A percentile compares a stretch with the other conserved stretches of the same genome.
These are phyloP conservation scores for Lodderomyces parapsilosis DNA, from an alignment of 1,139 yeast genomes.

Conservation along the genomic window DNA sequence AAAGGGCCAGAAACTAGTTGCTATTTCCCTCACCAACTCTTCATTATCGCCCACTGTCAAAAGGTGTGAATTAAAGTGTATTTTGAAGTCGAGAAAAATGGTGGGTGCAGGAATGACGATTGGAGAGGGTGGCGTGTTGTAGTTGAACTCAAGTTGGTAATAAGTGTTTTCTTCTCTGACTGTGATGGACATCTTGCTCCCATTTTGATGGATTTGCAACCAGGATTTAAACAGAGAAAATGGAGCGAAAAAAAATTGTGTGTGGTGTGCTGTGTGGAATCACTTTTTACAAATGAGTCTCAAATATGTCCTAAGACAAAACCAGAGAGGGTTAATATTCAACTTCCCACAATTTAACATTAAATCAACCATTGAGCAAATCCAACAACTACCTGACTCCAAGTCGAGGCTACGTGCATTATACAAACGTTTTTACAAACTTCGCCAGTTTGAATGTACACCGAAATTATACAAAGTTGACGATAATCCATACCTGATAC, in stretches of 20 bases:
- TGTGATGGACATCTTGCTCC: conserved; percentile 10
- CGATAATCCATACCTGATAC: conserved; percentile 11
- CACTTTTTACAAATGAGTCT: conserved; percentile 1
- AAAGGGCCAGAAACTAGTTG: conserved; percentile 10
- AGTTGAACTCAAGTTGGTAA: conserved; percentile 13
- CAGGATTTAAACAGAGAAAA: conserved; percentile 4
- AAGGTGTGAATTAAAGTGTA: conserved; percentile 17
- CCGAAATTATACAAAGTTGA: conserved; percentile 5
- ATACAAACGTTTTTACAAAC: conserved; percentile 33
- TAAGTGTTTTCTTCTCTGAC: conserved; percentile 14
- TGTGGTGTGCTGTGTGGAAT: not conserved
- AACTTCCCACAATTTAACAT: conserved; percentile 10
- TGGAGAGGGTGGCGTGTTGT: not conserved
- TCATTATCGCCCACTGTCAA: conserved; percentile 14
- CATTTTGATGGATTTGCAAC: conserved; percentile 3
- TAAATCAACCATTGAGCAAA: conserved; percentile 9
- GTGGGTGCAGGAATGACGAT: conserved; percentile 9
- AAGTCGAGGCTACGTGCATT: conserved; percentile 17
- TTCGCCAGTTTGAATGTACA: conserved; percentile 26
- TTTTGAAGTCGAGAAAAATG: conserved; percentile 11
- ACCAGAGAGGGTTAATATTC: conserved; percentile 11
- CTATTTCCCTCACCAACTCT: conserved; percentile 14
- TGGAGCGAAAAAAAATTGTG: not conserved
- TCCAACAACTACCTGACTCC: conserved; percentile 15
- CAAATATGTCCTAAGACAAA: conserved; percentile 9